A percentile compares a stretch with the other conserved stretches of the same genome.
Evolutionary conservation across 106 monocot species (phyloP).

Genomic region (Dioscorea alata): DNA sequence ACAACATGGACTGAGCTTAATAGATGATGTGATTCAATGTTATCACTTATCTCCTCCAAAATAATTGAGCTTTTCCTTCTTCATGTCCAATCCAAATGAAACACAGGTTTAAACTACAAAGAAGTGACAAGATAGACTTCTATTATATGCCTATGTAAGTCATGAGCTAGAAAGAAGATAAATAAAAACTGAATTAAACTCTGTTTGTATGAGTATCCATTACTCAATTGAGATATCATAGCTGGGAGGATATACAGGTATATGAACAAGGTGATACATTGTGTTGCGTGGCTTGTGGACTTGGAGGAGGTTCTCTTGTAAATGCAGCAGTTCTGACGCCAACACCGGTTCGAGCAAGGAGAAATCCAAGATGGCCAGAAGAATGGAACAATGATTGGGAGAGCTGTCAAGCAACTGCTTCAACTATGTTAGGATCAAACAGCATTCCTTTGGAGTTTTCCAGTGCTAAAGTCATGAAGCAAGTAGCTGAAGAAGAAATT

Average conservation of each 20-base stretch:
- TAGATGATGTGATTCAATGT: too few relatives aligned
- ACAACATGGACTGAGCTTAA: too few relatives aligned
- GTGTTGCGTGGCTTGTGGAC: slow-evolving; percentile 22
- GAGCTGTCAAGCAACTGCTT: slow-evolving; percentile 12
- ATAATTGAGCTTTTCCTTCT: too few relatives aligned
- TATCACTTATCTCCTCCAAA: too few relatives aligned
- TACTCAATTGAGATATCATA: too few relatives aligned
- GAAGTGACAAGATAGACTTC: too few relatives aligned
- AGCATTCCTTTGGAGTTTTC: slow-evolving; percentile 14
- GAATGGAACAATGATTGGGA: slow-evolving; percentile 33
- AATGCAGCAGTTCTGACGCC: slow-evolving; percentile 25
- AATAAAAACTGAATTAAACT: too few relatives aligned
- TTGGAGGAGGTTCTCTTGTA: slow-evolving; percentile 35
- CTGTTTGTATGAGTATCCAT: too few relatives aligned
- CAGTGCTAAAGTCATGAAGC: slow-evolving; percentile 18
- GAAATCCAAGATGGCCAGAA: slow-evolving; percentile 26
- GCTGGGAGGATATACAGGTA: slow-evolving; percentile 10
- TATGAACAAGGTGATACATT: slow-evolving; percentile 29
- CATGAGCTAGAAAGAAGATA: too few relatives aligned
- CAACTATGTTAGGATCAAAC: slow-evolving; percentile 22
- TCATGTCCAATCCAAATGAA: not conserved
- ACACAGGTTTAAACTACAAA: not conserved
- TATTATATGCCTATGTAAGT: too few relatives aligned
- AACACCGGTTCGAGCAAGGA: slow-evolving; percentile 16
- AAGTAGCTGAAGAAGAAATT: slow-evolving; percentile 28